Evolutionary conservation across 345 rosid species (phyloP).

Genomic region (Camelina laxa): DNA sequence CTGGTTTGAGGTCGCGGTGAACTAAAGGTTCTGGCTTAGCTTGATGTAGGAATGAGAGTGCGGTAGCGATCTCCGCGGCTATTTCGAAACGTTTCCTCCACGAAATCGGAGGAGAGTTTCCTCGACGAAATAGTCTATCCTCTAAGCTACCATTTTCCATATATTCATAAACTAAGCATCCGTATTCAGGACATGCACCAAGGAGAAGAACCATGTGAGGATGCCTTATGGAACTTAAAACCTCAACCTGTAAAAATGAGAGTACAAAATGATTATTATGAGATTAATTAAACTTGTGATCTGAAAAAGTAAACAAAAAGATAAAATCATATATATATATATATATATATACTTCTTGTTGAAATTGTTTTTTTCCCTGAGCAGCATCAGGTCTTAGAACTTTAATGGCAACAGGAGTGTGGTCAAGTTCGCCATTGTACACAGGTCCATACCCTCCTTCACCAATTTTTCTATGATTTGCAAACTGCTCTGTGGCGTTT

Average conservation of each 20-base stretch:
- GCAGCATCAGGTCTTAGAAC: conserved; percentile 85
- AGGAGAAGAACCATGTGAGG: conserved; percentile 89
- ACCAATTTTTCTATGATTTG: conserved; percentile 63
- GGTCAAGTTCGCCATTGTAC: conserved; percentile 73
- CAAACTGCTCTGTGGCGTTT: conserved; percentile 65
- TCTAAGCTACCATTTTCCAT: conserved; percentile 83
- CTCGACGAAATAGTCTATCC: conserved; percentile 65
- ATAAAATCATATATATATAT: conserved; percentile 29
- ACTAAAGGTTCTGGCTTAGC: conserved; percentile 91
- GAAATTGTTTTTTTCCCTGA: conserved; percentile 82
- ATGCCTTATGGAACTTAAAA: conserved; percentile 77
- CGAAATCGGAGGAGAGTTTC: conserved; percentile 64
- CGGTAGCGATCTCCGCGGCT: conserved; percentile 82
- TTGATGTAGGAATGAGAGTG: conserved; percentile 83
- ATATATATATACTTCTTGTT: conserved; percentile 63
- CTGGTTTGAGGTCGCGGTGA: conserved; percentile 89
- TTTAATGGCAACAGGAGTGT: conserved; percentile 85
- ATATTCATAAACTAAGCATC: conserved; percentile 81
- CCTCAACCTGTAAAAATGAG: conserved; percentile 63
- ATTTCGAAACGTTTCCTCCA: conserved; percentile 72
- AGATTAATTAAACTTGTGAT: background rate
- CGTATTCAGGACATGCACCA: conserved; percentile 88
- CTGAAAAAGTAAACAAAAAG: background rate
- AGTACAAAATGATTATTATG: background rate
- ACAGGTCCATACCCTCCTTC: conserved; percentile 98